Percentiles rank a stretch among this genome's conserved stretches.
These are phyloP conservation scores for Aspergillus udagawae DNA, from an alignment of 2,329 filamentous ascomycete species.

Conservation along the genomic window DNA sequence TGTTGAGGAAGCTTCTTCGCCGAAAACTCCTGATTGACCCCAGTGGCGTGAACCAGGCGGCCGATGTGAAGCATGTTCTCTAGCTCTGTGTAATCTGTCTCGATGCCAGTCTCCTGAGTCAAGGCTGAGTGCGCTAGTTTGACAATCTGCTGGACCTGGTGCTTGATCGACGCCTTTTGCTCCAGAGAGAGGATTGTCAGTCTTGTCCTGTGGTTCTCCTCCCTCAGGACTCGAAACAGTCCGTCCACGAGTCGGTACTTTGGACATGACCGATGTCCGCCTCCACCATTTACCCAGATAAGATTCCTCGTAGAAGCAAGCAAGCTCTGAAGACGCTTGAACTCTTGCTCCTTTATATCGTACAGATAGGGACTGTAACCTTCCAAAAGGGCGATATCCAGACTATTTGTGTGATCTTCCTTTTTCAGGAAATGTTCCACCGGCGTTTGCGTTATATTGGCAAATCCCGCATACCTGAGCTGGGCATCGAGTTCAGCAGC, in stretches of 20 bases:
- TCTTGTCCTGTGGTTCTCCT: slow-evolving; percentile 3
- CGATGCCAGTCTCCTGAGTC: neutral
- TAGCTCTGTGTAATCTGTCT: slow-evolving; percentile 8
- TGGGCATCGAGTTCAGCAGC: neutral
- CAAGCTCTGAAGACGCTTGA: neutral
- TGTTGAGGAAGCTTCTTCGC: neutral
- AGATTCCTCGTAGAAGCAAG: slow-evolving; percentile 2
- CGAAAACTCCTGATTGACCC: slow-evolving; percentile 2
- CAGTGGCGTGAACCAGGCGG: slow-evolving; percentile 1
- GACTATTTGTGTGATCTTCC: neutral
- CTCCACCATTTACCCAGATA: slow-evolving; percentile 9
- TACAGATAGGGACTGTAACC: neutral
- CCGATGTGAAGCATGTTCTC: slow-evolving; percentile 7
- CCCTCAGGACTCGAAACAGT: slow-evolving; percentile 6
- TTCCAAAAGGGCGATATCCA: slow-evolving; percentile 6
- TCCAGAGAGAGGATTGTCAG: slow-evolving; percentile 5
- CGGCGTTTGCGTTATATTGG: neutral
- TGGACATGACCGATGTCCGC: slow-evolving; percentile 2
- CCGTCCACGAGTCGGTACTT: slow-evolving; percentile 9
- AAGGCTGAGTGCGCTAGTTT: neutral
- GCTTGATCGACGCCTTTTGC: neutral
- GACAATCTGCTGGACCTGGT: slow-evolving; percentile 1
- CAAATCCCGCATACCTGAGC: neutral
- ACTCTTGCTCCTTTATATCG: slow-evolving; percentile 1
- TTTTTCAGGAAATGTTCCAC: neutral